These are phyloP conservation scores for Grigorovia jiainica DNA, from an alignment of 805 yeast genomes.

Conservation along the genomic window DNA sequence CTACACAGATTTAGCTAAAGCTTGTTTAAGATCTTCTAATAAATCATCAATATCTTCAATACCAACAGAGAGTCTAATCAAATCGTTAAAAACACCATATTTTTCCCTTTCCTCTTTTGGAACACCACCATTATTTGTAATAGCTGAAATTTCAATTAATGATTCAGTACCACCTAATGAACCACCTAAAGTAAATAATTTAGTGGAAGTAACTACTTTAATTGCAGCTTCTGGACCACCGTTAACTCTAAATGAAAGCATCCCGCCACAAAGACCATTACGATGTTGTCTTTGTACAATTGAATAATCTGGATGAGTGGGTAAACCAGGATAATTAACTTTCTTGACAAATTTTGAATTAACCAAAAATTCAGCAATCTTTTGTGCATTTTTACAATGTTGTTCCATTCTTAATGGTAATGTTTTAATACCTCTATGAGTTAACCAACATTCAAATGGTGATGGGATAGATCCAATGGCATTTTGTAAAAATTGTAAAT, in stretches of 20 bases:
- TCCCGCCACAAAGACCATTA: slow-evolving; percentile 83
- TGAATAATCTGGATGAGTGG: slow-evolving; percentile 50
- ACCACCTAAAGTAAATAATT: slow-evolving; percentile 77
- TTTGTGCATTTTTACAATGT: slow-evolving; percentile 54
- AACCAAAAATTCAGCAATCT: slow-evolving; percentile 56
- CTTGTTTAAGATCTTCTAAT: slow-evolving; percentile 60
- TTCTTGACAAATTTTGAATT: slow-evolving; percentile 44
- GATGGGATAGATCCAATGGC: slow-evolving; percentile 87
- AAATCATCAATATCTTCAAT: slow-evolving; percentile 77
- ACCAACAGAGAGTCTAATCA: slow-evolving; percentile 78
- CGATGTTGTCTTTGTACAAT: slow-evolving; percentile 70
- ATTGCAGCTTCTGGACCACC: slow-evolving; percentile 77
- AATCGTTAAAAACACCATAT: slow-evolving; percentile 72
- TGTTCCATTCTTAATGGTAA: slow-evolving; percentile 70
- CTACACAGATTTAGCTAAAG: slow-evolving; percentile 45
- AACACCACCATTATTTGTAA: slow-evolving; percentile 88
- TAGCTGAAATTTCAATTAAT: slow-evolving; percentile 77
- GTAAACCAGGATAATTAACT: slow-evolving; percentile 80
- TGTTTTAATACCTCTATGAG: slow-evolving; percentile 86
- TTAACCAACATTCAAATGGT: slow-evolving; percentile 86
- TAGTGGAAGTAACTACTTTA: slow-evolving; percentile 60
- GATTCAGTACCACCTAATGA: slow-evolving; percentile 88
- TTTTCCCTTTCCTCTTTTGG: slow-evolving; percentile 69
- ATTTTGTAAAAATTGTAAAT: slow-evolving; percentile 69
- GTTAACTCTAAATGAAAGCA: slow-evolving; percentile 76